A percentile compares a stretch with the other conserved stretches of the same genome.
These are phyloP conservation scores for Lentinula raphanica DNA, from an alignment of 768 basidiomycete species.

Conservation along the genomic window DNA sequence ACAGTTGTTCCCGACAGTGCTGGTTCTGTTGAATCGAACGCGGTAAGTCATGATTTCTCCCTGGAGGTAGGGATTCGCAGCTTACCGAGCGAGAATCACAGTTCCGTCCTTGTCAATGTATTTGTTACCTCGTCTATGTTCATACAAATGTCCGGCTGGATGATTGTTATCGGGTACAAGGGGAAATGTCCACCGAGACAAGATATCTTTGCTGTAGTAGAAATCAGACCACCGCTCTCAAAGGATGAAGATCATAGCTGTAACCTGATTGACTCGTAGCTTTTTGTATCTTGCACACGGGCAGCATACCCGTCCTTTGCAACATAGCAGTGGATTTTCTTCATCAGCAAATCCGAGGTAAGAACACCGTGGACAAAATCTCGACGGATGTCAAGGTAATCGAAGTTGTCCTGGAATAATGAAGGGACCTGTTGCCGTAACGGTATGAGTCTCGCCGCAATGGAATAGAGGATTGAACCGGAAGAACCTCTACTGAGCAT, in stretches of 20 bases:
- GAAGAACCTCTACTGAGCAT: constrained; percentile 82
- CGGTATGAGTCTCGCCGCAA: neutral
- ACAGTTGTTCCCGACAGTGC: constrained; percentile 73
- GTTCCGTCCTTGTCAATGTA: constrained; percentile 80
- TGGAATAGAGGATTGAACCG: neutral
- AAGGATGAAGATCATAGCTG: neutral
- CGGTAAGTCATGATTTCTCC: neutral
- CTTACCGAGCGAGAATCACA: constrained; percentile 79
- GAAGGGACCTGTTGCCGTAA: constrained; percentile 71
- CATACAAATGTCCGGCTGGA: constrained; percentile 76
- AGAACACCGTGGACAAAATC: constrained; percentile 95
- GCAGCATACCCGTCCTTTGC: constrained; percentile 89
- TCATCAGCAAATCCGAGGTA: constrained; percentile 91
- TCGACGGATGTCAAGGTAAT: constrained; percentile 85
- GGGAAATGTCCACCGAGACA: constrained; percentile 93
- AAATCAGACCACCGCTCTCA: neutral
- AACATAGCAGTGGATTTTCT: constrained; percentile 88
- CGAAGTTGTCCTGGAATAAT: constrained; percentile 97
- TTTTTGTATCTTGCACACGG: constrained; percentile 87
- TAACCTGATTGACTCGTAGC: constrained; percentile 86
- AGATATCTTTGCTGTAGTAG: constrained; percentile 76
- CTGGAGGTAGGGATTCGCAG: neutral
- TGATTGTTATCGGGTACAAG: constrained; percentile 93
- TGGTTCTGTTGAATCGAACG: constrained; percentile 52
- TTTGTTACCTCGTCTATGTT: constrained; percentile 82